Evolutionary conservation across 257 asterid genomes (phyloP).

Genomic region (Salvia miltiorrhiza): DNA sequence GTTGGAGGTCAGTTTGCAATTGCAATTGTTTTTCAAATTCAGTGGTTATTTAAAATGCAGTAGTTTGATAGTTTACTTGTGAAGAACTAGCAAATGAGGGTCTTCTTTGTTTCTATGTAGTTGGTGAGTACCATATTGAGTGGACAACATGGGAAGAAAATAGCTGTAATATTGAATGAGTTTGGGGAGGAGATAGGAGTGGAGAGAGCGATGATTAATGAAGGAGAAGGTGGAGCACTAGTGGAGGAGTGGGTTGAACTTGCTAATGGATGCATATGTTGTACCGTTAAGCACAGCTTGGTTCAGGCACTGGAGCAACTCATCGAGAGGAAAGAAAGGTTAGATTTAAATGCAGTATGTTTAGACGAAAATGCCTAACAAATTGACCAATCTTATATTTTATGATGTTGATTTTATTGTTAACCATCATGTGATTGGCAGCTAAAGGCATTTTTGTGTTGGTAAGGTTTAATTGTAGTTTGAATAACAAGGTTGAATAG

Average conservation of each 20-base stretch:
- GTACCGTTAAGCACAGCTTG: constrained; percentile 94
- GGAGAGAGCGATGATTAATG: constrained; percentile 97
- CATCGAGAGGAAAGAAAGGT: constrained; percentile 96
- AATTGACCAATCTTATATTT: background rate
- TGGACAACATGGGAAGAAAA: constrained; percentile 79
- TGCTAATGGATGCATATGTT: constrained; percentile 93
- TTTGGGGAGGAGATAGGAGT: constrained; percentile 97
- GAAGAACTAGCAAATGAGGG: background rate
- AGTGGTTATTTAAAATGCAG: background rate
- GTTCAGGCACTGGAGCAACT: constrained; percentile 99
- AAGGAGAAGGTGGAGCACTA: constrained; percentile 86
- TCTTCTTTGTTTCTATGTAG: constrained; percentile 32
- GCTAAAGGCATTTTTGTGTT: background rate
- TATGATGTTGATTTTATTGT: background rate
- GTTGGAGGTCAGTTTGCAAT: background rate
- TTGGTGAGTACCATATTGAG: constrained; percentile 78
- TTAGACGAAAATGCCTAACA: background rate
- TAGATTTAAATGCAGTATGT: background rate
- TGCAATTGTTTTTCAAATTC: background rate
- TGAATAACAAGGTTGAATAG: background rate
- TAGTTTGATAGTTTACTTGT: background rate
- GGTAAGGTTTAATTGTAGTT: background rate
- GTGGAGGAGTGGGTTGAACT: constrained; percentile 99
- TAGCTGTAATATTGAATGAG: constrained; percentile 92
- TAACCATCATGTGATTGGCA: background rate